These are phyloP conservation scores for Emericellopsis atlantica DNA, from an alignment of 2,329 filamentous ascomycete genomes.

Conservation along the genomic window DNA sequence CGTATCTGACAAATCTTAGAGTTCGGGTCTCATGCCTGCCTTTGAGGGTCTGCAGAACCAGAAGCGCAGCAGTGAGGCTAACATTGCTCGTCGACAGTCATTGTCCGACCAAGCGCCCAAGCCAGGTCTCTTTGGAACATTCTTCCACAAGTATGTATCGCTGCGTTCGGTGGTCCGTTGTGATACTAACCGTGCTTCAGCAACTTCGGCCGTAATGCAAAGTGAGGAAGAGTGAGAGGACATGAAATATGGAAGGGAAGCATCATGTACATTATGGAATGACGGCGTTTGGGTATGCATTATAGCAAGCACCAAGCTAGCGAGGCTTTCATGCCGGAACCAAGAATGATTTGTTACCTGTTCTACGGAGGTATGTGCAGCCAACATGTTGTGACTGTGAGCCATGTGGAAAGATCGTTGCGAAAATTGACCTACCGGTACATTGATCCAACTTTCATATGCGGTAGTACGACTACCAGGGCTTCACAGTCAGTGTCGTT, in stretches of 20 bases:
- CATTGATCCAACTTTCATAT: too few relatives aligned
- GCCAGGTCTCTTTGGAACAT: slow-evolving; percentile 35
- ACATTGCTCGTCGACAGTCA: slow-evolving; percentile 37
- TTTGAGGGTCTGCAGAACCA: slow-evolving; percentile 39
- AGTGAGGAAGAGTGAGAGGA: background rate
- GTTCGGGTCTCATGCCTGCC: slow-evolving; percentile 29
- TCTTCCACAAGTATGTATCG: slow-evolving; percentile 42
- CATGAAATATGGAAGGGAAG: background rate
- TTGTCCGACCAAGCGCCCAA: slow-evolving; percentile 38
- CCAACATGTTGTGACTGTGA: too few relatives aligned
- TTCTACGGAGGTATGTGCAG: too few relatives aligned
- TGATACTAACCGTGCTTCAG: background rate
- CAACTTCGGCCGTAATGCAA: slow-evolving; percentile 2
- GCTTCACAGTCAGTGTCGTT: too few relatives aligned
- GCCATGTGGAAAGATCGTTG: too few relatives aligned
- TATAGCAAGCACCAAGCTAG: too few relatives aligned
- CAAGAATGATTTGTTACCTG: too few relatives aligned
- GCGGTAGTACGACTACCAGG: too few relatives aligned
- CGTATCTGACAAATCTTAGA: slow-evolving; percentile 12
- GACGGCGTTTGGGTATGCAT: too few relatives aligned
- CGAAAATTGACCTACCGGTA: too few relatives aligned
- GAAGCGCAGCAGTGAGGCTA: slow-evolving; percentile 32
- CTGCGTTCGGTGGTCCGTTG: background rate
- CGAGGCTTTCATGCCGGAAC: too few relatives aligned
- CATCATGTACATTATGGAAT: too few relatives aligned